Percentiles rank a stretch among this genome's conserved stretches.
Evolutionary conservation across 2,329 filamentous ascomycete genomes (phyloP).

Genomic region (Trichophyton verrucosum): DNA sequence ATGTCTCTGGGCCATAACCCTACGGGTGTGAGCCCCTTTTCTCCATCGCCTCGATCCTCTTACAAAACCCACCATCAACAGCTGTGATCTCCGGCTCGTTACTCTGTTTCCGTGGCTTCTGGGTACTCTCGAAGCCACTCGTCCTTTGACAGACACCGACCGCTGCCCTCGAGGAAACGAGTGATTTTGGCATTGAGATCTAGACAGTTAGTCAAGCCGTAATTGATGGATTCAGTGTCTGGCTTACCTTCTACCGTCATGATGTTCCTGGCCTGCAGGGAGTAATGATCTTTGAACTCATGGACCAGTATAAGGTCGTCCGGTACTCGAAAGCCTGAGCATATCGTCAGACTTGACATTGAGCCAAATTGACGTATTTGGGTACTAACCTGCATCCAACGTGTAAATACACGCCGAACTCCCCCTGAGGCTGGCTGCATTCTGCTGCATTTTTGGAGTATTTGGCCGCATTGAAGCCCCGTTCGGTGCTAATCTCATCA

Average conservation of each 20-base stretch:
- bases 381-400: not conserved
- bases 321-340: slow-evolving; percentile 12
- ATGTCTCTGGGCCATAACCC: too few species aligned
- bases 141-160: slow-evolving; percentile 10
- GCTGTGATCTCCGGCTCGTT: not conserved
- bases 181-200: slow-evolving; percentile 17
- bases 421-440: not conserved
- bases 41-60: too few species aligned
- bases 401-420: not conserved
- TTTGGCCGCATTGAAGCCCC: slow-evolving; percentile 13
- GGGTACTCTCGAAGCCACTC: slow-evolving; percentile 12
- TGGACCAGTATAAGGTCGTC: slow-evolving; percentile 18
- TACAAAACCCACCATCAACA: too few species aligned
- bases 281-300: slow-evolving; percentile 17
- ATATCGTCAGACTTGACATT: not conserved
- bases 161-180: slow-evolving; percentile 9
- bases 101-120: slow-evolving; percentile 7
- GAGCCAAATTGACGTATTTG: not conserved
- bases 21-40: too few species aligned
- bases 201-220: not conserved
- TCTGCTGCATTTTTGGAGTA: slow-evolving; percentile 1
- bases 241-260: slow-evolving; percentile 14
- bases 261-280: slow-evolving; percentile 14
- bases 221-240: not conserved
- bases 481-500: slow-evolving; percentile 7